Conservation (phyloP, 305 asterid species). For the Rubia balearica region DNA sequence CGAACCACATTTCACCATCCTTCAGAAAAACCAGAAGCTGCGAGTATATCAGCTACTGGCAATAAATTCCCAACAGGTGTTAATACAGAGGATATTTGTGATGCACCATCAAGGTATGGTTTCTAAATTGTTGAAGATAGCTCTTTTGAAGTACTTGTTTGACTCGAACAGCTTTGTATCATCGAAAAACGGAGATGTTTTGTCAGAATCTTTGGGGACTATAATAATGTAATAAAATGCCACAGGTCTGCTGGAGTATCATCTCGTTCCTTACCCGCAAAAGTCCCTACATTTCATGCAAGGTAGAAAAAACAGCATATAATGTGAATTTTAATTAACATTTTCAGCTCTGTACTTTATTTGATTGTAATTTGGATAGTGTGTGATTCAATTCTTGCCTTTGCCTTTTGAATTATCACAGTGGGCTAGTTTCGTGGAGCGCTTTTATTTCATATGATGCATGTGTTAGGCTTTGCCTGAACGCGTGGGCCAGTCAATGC, state of each 20-base stretch:
- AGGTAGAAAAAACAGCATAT: conserved; percentile 38
- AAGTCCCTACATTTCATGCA: conserved; percentile 82
- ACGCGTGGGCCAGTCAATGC: conserved; percentile 75
- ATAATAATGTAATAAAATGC: conserved; percentile 14
- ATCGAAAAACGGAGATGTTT: background rate
- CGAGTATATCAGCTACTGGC: conserved; percentile 26
- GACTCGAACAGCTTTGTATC: background rate
- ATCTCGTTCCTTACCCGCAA: conserved; percentile 44
- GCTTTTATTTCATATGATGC: conserved; percentile 80
- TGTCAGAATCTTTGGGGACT: conserved; percentile 1
- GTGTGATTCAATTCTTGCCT: conserved; percentile 11
- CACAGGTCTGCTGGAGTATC: conserved; percentile 57
- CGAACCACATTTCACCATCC: conserved; percentile 28
- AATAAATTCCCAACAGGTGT: conserved; percentile 21
- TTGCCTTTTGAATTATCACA: conserved; percentile 30
- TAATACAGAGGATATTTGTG: conserved; percentile 30
- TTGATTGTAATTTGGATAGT: background rate
- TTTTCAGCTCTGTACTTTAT: background rate
- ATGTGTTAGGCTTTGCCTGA: conserved; percentile 89
- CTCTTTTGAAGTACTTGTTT: background rate
- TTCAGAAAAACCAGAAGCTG: conserved; percentile 29
- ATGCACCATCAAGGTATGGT: conserved; percentile 44
- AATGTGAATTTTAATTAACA: conserved; percentile 4
- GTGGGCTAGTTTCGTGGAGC: conserved; percentile 84
- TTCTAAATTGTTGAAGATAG: background rate